These are phyloP conservation scores for Trichoderma simmonsii DNA, from an alignment of 2,329 filamentous ascomycete genomes.

Conservation along the genomic window DNA sequence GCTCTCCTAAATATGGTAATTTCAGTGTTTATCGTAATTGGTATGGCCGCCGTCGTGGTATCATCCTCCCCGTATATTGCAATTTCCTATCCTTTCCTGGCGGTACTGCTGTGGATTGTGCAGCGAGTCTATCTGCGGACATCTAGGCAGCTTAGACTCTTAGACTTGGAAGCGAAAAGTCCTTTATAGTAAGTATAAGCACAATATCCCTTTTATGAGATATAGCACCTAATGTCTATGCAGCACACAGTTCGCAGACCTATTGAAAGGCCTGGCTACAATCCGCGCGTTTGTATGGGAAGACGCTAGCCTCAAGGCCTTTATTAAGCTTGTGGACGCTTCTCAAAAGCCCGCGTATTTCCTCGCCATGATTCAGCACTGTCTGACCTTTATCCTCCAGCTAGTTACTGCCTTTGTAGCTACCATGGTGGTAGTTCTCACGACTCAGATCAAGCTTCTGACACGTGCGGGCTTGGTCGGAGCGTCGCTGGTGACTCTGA, in stretches of 20 bases:
- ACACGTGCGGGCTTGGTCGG: not conserved
- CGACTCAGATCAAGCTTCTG: not conserved
- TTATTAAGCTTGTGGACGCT: slow-evolving; percentile 34
- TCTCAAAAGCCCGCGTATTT: slow-evolving; percentile 33
- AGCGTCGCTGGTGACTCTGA: slow-evolving; percentile 1
- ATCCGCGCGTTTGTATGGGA: slow-evolving; percentile 20
- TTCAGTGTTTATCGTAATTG: slow-evolving; percentile 31
- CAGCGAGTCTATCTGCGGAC: slow-evolving; percentile 42
- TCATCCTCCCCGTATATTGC: slow-evolving; percentile 20
- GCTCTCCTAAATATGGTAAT: slow-evolving; percentile 31
- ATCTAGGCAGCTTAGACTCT: slow-evolving; percentile 51
- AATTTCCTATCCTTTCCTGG: not conserved
- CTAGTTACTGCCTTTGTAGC: slow-evolving; percentile 8
- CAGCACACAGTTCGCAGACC: slow-evolving; percentile 18
- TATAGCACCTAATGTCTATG: not conserved
- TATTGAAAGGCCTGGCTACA: slow-evolving; percentile 9
- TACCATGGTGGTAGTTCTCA: slow-evolving; percentile 9
- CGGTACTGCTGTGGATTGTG: not conserved
- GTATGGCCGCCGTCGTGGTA: slow-evolving; percentile 47
- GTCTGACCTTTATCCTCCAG: slow-evolving; percentile 32
- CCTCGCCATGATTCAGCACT: slow-evolving; percentile 45
- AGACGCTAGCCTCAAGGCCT: not conserved
- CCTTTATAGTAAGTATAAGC: slow-evolving; percentile 31
- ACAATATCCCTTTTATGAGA: no score
- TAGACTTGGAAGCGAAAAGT: slow-evolving; percentile 53